Evolutionary conservation across 352 stramenopile species (phyloP), one percentile per base, ranked within the genome.

Genomic region (Peronospora farinosa): DNA sequence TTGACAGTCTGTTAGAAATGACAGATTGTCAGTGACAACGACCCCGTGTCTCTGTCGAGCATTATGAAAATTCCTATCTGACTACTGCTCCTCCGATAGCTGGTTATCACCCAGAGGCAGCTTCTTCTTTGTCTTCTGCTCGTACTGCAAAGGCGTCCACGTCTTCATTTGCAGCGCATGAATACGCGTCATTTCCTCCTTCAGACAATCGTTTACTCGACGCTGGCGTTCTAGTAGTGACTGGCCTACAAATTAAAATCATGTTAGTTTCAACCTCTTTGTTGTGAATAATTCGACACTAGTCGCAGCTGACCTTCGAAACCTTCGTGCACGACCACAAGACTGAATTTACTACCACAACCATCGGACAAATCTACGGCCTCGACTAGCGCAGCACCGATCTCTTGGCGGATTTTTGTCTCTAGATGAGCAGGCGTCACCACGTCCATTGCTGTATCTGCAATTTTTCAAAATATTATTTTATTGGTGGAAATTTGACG

Each of bases 101-200:
- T 87, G 69, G 21, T 48, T 72, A 41, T 54, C 54, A 33, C 60
- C 27, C 17, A 17, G 36, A 21, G 74, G 67, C 63, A 83, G 33
- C 23, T 70, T 60, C 63, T 84, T 67, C 45, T 82, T 62, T 61
- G 77, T 89, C 73, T 88, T 88, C 49, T 88, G 74, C 59, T 84
- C 72, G 60, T 89, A 92, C 67, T 92, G 80, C 51, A 60, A 63
- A 12, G 73, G 72, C 51, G 80, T 92, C 80, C 80, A 92, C 27
- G 78, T 92, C 67, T 89, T 89, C 78, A 92, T 88, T 52, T 88
- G 76, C 51, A 92, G 67, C 60, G 81, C 81, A 60, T 92, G 81
- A 50, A 92, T 92, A 47, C 67, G 70, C 47, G 72, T 85, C 76
- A 92, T 88, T 52, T 92, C 78, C 51, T 89, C 81, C 49, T 84